A percentile compares a stretch with the other conserved stretches of the same genome.
Conservation (phyloP, 2,329 filamentous ascomycete genomes). For the Penicillium sp. region DNA sequence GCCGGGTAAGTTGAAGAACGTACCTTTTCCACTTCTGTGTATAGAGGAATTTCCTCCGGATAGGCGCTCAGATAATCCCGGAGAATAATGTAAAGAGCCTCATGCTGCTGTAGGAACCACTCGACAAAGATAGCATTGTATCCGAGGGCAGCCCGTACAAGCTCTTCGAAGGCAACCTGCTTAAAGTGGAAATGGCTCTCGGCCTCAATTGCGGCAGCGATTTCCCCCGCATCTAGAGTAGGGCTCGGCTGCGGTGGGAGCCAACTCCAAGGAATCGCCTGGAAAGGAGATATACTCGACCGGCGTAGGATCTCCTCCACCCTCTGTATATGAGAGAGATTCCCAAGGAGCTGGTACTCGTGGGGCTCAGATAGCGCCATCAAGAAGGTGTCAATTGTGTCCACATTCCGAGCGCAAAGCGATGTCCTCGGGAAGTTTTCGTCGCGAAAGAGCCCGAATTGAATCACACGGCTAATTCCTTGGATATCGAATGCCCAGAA, state of each 20-base stretch:
- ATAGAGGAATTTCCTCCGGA: constrained; percentile 32
- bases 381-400: constrained; percentile 35
- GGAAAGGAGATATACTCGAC: constrained; percentile 24
- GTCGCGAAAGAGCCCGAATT: constrained; percentile 38
- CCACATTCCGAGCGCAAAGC: constrained; percentile 33
- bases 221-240: constrained; percentile 19
- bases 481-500: constrained; percentile 40
- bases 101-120: constrained; percentile 42
- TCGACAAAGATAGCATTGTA: constrained; percentile 35
- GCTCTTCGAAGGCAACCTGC: constrained; percentile 39
- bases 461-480: constrained; percentile 38
- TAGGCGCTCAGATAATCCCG: constrained; percentile 31
- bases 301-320: constrained; percentile 41
- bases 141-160: constrained; percentile 39
- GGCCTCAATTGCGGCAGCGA: constrained; percentile 36
- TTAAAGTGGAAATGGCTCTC: constrained; percentile 43
- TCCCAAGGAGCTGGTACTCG: constrained; percentile 25
- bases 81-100: constrained; percentile 34
- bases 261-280: constrained; percentile 37
- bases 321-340: constrained; percentile 36
- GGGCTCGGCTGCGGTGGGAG: constrained; percentile 28
- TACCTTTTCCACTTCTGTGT: constrained; percentile 39
- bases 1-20: background rate
- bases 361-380: constrained; percentile 26
- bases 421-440: constrained; percentile 35